A percentile compares a stretch with the other conserved stretches of the same genome.
Evolutionary conservation across 306 rosid species (phyloP).

Genomic region (Coriaria nepalensis): DNA sequence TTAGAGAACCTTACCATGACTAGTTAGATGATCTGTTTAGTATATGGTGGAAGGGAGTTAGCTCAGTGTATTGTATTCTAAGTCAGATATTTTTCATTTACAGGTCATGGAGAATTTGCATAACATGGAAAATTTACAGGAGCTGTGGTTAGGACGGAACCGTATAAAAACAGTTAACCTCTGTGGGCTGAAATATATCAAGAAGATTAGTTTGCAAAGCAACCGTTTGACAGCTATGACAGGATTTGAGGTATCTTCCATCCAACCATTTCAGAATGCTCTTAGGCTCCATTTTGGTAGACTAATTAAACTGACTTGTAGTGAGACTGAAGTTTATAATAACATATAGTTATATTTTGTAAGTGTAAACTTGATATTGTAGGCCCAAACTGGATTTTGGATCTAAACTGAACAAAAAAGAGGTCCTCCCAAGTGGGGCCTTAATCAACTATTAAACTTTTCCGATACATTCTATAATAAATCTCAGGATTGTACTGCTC

Average conservation of each 20-base stretch:
- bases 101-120: conserved; percentile 86
- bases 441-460: neutral
- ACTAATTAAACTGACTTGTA: too few species aligned
- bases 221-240: conserved; percentile 74
- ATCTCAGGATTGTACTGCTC: conserved; percentile 52
- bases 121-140: conserved; percentile 46
- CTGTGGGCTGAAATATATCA: conserved; percentile 64
- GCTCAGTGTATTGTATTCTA: neutral
- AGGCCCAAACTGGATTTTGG: too few species aligned
- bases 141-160: conserved; percentile 93
- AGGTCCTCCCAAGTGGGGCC: too few species aligned
- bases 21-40: too few species aligned
- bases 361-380: too few species aligned
- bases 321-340: too few species aligned
- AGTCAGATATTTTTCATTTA: conserved; percentile 4
- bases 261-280: neutral
- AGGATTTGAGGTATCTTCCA: conserved; percentile 58
- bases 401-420: too few species aligned
- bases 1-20: too few species aligned
- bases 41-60: too few species aligned
- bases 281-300: neutral
- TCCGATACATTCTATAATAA: neutral
- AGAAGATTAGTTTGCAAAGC: conserved; percentile 93
- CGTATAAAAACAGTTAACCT: conserved; percentile 66
- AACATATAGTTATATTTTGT: too few species aligned